These are phyloP conservation scores for Sclerotinia borealis DNA, from an alignment of 2,329 filamentous ascomycete species.

Conservation along the genomic window DNA sequence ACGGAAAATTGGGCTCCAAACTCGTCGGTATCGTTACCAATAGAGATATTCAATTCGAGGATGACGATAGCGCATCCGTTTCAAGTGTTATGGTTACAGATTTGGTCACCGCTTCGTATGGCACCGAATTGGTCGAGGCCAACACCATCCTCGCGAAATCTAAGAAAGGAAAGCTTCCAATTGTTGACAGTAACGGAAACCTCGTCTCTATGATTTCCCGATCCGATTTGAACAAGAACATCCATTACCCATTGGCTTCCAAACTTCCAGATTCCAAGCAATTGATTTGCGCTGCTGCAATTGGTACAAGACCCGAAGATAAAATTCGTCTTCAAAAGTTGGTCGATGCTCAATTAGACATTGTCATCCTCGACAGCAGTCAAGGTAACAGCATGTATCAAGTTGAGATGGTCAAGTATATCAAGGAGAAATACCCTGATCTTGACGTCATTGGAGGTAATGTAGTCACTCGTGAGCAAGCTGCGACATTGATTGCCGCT, in stretches of 20 bases:
- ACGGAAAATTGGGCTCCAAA: constrained; percentile 88
- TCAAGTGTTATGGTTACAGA: constrained; percentile 93
- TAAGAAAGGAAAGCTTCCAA: constrained; percentile 97
- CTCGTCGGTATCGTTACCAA: constrained; percentile 96
- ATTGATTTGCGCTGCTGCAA: constrained; percentile 88
- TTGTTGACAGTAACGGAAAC: constrained; percentile 77
- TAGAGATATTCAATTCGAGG: constrained; percentile 96
- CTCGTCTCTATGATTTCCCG: constrained; percentile 87
- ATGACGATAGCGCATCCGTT: constrained; percentile 64
- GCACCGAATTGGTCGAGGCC: constrained; percentile 79
- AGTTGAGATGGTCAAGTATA: constrained; percentile 95
- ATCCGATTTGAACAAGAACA: constrained; percentile 97
- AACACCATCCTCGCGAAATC: constrained; percentile 90
- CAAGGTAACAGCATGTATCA: constrained; percentile 99
- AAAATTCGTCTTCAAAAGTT: constrained; percentile 80
- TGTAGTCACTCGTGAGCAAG: constrained; percentile 96
- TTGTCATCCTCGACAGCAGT: constrained; percentile 91
- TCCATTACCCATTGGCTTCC: constrained; percentile 91
- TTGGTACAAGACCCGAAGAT: constrained; percentile 91
- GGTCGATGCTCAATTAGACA: constrained; percentile 89
- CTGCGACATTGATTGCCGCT: constrained; percentile 82
- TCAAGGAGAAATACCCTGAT: constrained; percentile 78
- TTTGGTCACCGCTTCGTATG: constrained; percentile 78
- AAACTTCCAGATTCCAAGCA: constrained; percentile 97
- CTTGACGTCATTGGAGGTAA: constrained; percentile 97